Base-by-base conservation (phyloP, 164 flowering plant species). In the Euptelea pleiosperma region DNA sequence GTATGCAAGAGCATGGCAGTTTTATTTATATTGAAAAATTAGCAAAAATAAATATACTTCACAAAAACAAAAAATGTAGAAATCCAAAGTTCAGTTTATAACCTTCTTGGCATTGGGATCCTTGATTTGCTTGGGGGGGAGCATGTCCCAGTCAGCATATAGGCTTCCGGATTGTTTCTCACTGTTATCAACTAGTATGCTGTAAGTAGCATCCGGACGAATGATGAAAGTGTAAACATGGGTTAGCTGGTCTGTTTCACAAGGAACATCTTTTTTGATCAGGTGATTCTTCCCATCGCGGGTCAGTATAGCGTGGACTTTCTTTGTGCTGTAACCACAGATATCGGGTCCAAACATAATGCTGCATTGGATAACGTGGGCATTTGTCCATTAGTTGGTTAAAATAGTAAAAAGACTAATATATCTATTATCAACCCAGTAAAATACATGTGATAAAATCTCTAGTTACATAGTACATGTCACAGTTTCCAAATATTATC, bases 271-370 rank as follows among this genome's bases (percentile, higher is more conserved):
- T 61, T 78, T 78, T 58, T 75, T 75, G 30, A 78, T 50, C 40
- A 74, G 71, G 25, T 75, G 74, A 51, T 70, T 78, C 55, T 75
- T 76, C 26, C 82, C 82, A 48, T 73, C 72, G 35, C 74, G 76
- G 25, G 82, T 75, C 39, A 70, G 51, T 36, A 78, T 75, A 12
- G 74, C 66, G 63, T 78, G 82, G 44, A 78, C 77, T 46, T 78
- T 78, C 67, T 68, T 78, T 19, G 71, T 73, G 62, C 72, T 70
- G 33, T 74, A 58, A 57, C 82, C 82, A 60, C 82, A 78, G 47
- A 78, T 35, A 58, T 78, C 82, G 5, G 82, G 79, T 63, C 82
- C 79, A 68, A 75, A 75, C 82, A 75, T 78, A 44, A 78, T 31
- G 70, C 82, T 78, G 74, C 57, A 62, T 29, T 6, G 22, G 21